Conservation (phyloP, 345 rosid genomes). For the Limnanthes douglasii region DNA sequence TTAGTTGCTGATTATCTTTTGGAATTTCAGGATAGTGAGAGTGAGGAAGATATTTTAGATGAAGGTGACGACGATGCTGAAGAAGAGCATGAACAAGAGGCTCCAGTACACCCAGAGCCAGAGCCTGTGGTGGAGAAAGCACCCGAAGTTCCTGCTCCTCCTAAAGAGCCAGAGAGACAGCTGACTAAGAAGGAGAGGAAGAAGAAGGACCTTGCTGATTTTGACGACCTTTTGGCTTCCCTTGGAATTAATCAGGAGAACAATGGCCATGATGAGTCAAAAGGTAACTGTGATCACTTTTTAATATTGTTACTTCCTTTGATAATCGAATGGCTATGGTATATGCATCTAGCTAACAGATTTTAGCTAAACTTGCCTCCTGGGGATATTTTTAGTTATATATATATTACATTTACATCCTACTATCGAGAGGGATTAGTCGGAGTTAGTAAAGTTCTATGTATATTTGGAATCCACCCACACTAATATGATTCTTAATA, state of each 20-base stretch:
- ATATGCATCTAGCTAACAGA: no score
- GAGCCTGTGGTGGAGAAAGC: constrained; percentile 38
- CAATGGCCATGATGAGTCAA: constrained; percentile 31
- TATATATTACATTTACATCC: no score
- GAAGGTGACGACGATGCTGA: constrained; percentile 77
- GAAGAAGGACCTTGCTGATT: constrained; percentile 84
- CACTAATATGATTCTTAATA: no score
- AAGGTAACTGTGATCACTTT: constrained; percentile 17
- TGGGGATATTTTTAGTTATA: no score
- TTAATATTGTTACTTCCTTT: not conserved
- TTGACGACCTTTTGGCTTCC: constrained; percentile 80
- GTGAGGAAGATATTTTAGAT: constrained; percentile 66
- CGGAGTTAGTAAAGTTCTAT: no score
- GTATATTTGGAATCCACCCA: no score
- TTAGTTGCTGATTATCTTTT: constrained; percentile 3
- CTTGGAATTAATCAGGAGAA: constrained; percentile 39
- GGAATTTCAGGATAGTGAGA: constrained; percentile 61
- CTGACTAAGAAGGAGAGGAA: constrained; percentile 86
- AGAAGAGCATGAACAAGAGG: constrained; percentile 58
- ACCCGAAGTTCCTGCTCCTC: constrained; percentile 31
- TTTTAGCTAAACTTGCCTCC: no score
- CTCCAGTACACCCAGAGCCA: constrained; percentile 23
- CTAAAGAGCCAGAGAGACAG: constrained; percentile 71
- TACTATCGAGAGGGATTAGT: no score
- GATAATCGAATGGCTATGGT: no score